Percentiles rank a stretch among this genome's conserved stretches.
Conservation (phyloP, 192 early-diverging fungal genomes). For the Coemansia sp. region DNA sequence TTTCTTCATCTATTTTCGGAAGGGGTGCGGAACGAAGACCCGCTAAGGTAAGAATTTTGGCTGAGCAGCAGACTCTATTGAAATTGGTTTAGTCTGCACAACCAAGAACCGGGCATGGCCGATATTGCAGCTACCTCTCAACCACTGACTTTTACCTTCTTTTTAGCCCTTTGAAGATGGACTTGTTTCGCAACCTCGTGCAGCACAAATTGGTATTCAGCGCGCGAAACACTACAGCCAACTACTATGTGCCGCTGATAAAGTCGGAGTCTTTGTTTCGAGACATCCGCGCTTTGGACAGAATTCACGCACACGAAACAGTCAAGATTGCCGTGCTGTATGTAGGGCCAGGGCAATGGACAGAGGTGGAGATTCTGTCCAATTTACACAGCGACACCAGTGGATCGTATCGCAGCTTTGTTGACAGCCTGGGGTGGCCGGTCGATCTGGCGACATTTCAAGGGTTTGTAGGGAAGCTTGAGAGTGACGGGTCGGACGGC, state of each 20-base stretch:
- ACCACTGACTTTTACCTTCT: neutral
- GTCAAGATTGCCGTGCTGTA: conserved; percentile 90
- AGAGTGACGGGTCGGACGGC: conserved; percentile 74
- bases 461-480: conserved; percentile 86
- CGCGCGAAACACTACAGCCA: neutral
- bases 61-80: neutral
- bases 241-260: conserved; percentile 21
- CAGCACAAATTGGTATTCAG: conserved; percentile 22
- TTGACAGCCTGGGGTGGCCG: conserved; percentile 89
- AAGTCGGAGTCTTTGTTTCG: conserved; percentile 27
- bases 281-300: conserved; percentile 33
- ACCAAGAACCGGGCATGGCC: too few relatives aligned
- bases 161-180: conserved; percentile 28
- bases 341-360: conserved; percentile 86
- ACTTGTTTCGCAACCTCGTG: conserved; percentile 23
- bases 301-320: conserved; percentile 59
- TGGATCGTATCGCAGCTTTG: conserved; percentile 75
- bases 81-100: neutral
- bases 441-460: conserved; percentile 77
- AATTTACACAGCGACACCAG: conserved; percentile 67
- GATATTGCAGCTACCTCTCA: too few relatives aligned
- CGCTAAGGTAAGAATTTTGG: conserved; percentile 1
- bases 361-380: conserved; percentile 77
- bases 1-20: neutral
- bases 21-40: neutral